phyloP scores from a whole-genome alignment of 2,329 filamentous ascomycete species.

The Ophiocordyceps camponoti-leonardi region DNA sequence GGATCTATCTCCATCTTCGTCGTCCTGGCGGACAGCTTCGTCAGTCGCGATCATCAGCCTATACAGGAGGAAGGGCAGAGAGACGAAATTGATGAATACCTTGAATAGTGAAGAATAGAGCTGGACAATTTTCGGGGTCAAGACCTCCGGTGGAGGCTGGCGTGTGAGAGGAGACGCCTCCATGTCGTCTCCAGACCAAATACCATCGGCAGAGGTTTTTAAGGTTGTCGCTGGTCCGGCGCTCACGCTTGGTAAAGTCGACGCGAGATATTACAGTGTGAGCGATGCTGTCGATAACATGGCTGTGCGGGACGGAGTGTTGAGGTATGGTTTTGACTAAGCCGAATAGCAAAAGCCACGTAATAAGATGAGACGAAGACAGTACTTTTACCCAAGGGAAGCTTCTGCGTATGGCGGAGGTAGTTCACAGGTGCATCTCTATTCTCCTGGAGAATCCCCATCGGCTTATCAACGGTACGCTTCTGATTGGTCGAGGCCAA shows the following conservation, averaged over 20 bases:
- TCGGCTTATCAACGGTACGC: constrained; percentile 13
- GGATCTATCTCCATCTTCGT: constrained; percentile 55
- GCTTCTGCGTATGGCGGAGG: no score
- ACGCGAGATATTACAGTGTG: not conserved
- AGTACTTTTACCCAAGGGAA: no score
- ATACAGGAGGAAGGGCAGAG: not conserved
- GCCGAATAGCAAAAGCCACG: no score
- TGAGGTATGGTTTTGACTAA: no score
- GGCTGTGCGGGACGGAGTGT: no score
- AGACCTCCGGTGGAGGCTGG: constrained; percentile 74
- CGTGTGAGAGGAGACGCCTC: constrained; percentile 87
- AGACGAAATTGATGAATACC: constrained; percentile 18
- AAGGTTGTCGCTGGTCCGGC: not conserved
- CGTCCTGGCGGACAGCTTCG: constrained; percentile 26
- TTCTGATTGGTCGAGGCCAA: constrained; percentile 19
- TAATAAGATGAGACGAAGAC: no score
- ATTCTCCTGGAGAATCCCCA: not conserved
- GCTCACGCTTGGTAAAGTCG: not conserved
- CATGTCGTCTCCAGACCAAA: constrained; percentile 24
- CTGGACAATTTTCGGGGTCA: constrained; percentile 85
- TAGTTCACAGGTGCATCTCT: not conserved
- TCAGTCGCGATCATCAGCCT: not conserved
- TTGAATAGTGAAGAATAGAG: constrained; percentile 77
- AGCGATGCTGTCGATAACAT: no score
- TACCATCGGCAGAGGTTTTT: not conserved